phyloP scores from a whole-genome alignment of 768 basidiomycete genomes.

The Hirschioporus abietinus region DNA sequence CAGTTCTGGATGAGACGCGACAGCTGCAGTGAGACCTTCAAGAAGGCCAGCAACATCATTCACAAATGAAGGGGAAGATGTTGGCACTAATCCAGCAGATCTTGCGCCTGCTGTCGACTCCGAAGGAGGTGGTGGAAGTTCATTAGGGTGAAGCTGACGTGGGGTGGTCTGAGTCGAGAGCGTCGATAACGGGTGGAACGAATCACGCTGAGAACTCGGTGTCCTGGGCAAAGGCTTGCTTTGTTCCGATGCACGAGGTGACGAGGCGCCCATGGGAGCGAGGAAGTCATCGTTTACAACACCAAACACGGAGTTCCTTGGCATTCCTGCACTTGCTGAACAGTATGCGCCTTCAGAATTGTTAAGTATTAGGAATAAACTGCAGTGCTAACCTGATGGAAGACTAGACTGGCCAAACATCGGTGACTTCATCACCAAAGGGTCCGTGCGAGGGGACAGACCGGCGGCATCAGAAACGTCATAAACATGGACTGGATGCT shows the following conservation, averaged over 20 bases:
- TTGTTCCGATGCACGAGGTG: conserved; percentile 15
- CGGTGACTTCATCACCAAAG: neutral
- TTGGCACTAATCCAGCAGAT: conserved; percentile 13
- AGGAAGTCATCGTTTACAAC: neutral
- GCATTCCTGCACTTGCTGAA: neutral
- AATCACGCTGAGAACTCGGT: conserved; percentile 19
- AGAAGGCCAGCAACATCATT: conserved; percentile 63
- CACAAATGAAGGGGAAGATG: conserved; percentile 42
- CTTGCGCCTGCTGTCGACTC: conserved; percentile 20
- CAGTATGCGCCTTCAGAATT: neutral
- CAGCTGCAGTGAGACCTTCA: conserved; percentile 45
- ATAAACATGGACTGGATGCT: conserved; percentile 59
- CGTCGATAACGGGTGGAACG: neutral
- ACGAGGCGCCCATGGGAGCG: neutral
- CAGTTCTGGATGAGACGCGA: conserved; percentile 66
- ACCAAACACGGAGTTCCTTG: neutral
- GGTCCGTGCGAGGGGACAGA: neutral
- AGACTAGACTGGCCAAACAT: neutral
- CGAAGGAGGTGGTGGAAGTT: conserved; percentile 48
- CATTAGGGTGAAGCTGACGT: conserved; percentile 19
- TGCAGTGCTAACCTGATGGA: neutral
- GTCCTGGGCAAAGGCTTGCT: conserved; percentile 28
- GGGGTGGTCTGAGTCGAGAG: neutral
- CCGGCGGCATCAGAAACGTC: conserved; percentile 29
- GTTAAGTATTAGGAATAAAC: neutral